Evolutionary conservation across 345 rosid species (phyloP).

Genomic region (Linum usitatissimum): DNA sequence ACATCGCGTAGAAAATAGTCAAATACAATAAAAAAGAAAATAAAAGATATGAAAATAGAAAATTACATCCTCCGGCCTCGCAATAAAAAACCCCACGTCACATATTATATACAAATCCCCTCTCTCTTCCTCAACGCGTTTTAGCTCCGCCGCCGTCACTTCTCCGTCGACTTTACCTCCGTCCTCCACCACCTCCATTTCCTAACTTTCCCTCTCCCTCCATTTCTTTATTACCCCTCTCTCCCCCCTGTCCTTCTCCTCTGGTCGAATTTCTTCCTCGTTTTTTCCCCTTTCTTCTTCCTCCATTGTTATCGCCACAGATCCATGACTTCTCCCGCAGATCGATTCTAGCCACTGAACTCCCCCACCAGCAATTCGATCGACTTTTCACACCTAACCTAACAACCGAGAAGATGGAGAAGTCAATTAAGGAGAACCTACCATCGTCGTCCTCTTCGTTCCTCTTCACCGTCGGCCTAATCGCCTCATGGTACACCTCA

Average conservation of each 20-base stretch:
- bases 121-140: neutral
- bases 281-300: neutral
- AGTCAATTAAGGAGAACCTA: neutral
- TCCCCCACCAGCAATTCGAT: conserved; percentile 1
- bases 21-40: no score
- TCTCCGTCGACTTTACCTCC: neutral
- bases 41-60: no score
- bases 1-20: no score
- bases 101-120: neutral
- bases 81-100: neutral
- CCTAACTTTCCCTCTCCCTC: neutral
- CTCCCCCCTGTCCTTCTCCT: neutral
- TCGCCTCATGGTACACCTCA: conserved; percentile 81
- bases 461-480: conserved; percentile 76
- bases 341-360: conserved; percentile 3
- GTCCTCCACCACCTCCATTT: neutral
- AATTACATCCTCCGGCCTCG: neutral
- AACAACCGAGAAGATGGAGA: neutral
- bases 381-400: neutral
- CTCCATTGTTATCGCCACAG: conserved; percentile 13
- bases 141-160: conserved; percentile 1
- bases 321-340: conserved; percentile 13
- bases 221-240: neutral
- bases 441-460: conserved; percentile 21
- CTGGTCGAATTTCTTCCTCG: neutral